Conservation (phyloP, 2,329 filamentous ascomycete genomes). For the Rugonectria rugulosa region DNA sequence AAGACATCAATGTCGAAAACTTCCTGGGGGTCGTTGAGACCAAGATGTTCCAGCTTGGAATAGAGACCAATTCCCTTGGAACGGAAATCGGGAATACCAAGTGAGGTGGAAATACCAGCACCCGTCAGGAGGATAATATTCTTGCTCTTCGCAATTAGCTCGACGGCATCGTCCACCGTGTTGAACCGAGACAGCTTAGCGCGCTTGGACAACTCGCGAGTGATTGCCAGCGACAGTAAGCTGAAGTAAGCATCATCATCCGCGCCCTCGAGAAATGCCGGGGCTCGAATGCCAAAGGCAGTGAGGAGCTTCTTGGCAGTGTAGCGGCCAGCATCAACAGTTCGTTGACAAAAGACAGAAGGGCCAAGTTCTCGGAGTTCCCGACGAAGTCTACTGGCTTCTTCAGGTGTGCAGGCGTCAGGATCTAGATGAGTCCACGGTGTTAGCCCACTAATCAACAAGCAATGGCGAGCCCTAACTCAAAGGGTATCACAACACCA, state of each 20-base stretch:
- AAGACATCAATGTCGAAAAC: conserved; percentile 94
- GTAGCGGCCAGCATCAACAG: conserved; percentile 72
- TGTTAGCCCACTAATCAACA: conserved; percentile 4
- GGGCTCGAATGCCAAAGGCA: conserved; percentile 81
- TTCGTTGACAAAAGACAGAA: conserved; percentile 76
- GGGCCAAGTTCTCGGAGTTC: conserved; percentile 80
- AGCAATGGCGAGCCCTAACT: neutral
- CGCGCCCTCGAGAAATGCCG: conserved; percentile 73
- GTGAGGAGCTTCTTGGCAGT: conserved; percentile 85
- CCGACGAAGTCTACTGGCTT: conserved; percentile 73
- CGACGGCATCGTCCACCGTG: conserved; percentile 85
- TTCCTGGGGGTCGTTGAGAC: conserved; percentile 85
- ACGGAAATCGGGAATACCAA: conserved; percentile 96
- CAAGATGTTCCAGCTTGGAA: conserved; percentile 80
- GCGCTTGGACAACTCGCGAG: conserved; percentile 81
- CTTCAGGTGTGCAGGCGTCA: conserved; percentile 70
- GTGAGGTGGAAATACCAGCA: conserved; percentile 93
- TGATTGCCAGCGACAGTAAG: conserved; percentile 79
- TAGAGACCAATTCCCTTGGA: conserved; percentile 94
- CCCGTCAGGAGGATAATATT: conserved; percentile 96
- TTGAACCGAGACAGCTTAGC: conserved; percentile 83
- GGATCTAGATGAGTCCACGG: conserved; percentile 42
- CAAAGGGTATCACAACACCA: neutral
- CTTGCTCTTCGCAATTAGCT: conserved; percentile 73
- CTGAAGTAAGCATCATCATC: conserved; percentile 76